Evolutionary conservation across 148 eudicot genomes (phyloP).

Genomic region (Camellia sinensis): DNA sequence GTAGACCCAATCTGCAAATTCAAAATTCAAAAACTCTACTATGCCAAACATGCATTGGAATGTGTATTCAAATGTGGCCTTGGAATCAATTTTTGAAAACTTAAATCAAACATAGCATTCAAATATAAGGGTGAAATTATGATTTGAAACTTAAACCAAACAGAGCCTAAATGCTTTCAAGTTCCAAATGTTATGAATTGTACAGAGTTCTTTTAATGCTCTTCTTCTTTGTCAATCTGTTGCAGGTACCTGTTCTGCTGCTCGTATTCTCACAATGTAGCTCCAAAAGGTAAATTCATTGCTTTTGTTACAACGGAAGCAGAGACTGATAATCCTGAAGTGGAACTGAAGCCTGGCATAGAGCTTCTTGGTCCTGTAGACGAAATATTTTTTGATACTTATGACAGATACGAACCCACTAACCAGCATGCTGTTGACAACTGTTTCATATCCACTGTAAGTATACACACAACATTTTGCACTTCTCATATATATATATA

Average conservation of each 20-base stretch:
- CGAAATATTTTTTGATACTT: conserved; percentile 78
- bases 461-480: conserved; percentile 5
- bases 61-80: too few species aligned
- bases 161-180: too few species aligned
- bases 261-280: conserved; percentile 93
- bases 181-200: neutral
- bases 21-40: too few species aligned
- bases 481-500: too few species aligned
- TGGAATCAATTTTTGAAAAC: too few species aligned
- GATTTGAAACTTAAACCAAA: too few species aligned
- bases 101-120: too few species aligned
- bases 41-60: too few species aligned
- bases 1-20: too few species aligned
- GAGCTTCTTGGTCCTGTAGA: conserved; percentile 92
- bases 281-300: conserved; percentile 86
- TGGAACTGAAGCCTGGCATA: conserved; percentile 62
- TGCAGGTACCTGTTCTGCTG: conserved; percentile 94
- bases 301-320: conserved; percentile 67
- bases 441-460: conserved; percentile 89
- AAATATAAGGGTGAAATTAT: too few species aligned
- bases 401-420: conserved; percentile 78
- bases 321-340: too few species aligned
- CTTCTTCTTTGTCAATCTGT: conserved; percentile 12
- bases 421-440: conserved; percentile 50
- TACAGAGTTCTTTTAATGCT: neutral